These are phyloP conservation scores for Cyclotella sp. DNA, from an alignment of 108 stramenopile species.

Conservation along the genomic window DNA sequence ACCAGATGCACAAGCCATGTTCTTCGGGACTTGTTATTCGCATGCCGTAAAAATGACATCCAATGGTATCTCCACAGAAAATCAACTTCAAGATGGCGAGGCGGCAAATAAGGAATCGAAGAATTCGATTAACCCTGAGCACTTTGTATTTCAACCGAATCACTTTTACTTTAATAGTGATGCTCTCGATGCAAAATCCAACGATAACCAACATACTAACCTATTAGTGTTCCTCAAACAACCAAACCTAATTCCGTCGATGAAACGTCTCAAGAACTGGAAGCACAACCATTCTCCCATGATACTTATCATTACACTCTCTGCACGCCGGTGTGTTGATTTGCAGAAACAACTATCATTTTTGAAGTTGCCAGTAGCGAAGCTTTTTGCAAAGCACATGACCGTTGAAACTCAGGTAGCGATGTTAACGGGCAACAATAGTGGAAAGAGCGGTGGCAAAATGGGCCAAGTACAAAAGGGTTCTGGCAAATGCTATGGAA, in stretches of 20 bases:
- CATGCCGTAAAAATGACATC: conserved; percentile 37
- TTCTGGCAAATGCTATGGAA: conserved; percentile 44
- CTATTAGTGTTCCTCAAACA: conserved; percentile 7
- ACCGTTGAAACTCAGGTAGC: conserved; percentile 68
- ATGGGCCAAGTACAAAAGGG: conserved; percentile 20
- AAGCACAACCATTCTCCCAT: conserved; percentile 62
- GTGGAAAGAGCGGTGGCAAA: conserved; percentile 14
- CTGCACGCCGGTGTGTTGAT: conserved; percentile 79
- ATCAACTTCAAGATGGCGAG: background rate
- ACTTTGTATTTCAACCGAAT: conserved; percentile 21
- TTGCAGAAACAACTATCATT: conserved; percentile 73
- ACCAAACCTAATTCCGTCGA: conserved; percentile 40
- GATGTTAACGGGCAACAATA: conserved; percentile 37
- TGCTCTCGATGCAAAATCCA: conserved; percentile 3
- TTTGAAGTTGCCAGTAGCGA: conserved; percentile 71
- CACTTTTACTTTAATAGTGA: conserved; percentile 17
- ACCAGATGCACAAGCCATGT: conserved; percentile 36
- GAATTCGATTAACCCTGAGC: background rate
- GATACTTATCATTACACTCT: conserved; percentile 73
- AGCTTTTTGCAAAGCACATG: conserved; percentile 86
- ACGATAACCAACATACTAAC: conserved; percentile 19
- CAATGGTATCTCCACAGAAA: conserved; percentile 2
- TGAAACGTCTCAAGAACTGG: conserved; percentile 78
- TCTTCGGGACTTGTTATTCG: conserved; percentile 47
- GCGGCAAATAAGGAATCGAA: background rate